A percentile compares a stretch with the other conserved stretches of the same genome.
phyloP scores from a whole-genome alignment of 2,329 filamentous ascomycete species.

The Diaporthe caulivora region DNA sequence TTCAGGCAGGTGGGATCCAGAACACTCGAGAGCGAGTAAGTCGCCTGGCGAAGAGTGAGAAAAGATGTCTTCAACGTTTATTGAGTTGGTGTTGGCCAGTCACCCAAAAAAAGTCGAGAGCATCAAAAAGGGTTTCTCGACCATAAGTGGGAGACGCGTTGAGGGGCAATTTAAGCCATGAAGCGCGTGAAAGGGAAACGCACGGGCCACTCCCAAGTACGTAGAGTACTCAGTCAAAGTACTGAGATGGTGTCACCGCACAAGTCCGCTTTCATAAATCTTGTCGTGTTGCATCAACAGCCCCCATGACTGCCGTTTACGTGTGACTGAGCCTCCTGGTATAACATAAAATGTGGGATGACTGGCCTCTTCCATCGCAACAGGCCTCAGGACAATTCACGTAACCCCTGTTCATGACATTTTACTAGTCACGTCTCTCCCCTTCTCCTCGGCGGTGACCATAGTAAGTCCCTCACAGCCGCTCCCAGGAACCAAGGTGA shows the following conservation, averaged over 20 bases:
- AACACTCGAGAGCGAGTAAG: too few relatives aligned
- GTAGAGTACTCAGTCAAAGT: neutral
- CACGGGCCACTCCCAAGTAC: slow-evolving; percentile 16
- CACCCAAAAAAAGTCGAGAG: neutral
- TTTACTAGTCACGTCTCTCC: neutral
- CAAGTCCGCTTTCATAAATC: neutral
- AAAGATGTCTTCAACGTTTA: neutral
- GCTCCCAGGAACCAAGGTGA: neutral
- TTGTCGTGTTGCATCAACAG: neutral
- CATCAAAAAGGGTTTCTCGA: neutral
- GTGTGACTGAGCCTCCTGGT: neutral
- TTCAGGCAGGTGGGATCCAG: neutral
- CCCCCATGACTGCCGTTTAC: neutral
- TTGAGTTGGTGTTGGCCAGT: neutral
- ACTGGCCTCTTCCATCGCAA: too few relatives aligned
- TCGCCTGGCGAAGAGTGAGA: neutral
- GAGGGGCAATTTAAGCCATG: slow-evolving; percentile 13
- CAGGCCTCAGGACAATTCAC: neutral
- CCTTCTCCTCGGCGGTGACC: neutral
- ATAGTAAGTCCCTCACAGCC: too few relatives aligned
- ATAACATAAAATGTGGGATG: too few relatives aligned
- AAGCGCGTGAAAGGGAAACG: slow-evolving; percentile 12
- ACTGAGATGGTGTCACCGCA: neutral
- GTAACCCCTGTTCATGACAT: neutral
- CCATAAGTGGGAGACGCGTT: slow-evolving; percentile 14